Conservation (phyloP, 768 basidiomycete genomes). For the Leccinum subgranulosum region DNA sequence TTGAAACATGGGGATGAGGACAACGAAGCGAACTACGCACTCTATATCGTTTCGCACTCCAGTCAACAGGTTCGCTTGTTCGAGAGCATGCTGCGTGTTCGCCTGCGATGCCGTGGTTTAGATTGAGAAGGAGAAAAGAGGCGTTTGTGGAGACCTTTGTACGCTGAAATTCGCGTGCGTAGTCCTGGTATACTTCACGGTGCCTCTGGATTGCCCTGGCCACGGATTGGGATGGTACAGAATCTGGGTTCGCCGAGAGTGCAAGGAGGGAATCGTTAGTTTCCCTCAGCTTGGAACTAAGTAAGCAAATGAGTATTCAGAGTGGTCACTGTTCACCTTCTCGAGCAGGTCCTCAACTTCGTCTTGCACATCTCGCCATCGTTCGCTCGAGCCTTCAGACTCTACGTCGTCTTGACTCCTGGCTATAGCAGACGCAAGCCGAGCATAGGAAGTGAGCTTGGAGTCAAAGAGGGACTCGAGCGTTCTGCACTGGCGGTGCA, state of each 20-base stretch:
- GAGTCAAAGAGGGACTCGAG: conserved; percentile 90
- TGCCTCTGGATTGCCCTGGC: conserved; percentile 88
- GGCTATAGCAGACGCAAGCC: conserved; percentile 69
- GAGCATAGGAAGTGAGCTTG: conserved; percentile 88
- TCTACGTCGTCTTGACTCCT: conserved; percentile 58
- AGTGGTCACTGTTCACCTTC: conserved; percentile 55
- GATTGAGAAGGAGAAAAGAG: not conserved
- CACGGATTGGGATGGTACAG: conserved; percentile 74
- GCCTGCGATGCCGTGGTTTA: conserved; percentile 41
- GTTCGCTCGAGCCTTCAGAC: conserved; percentile 62
- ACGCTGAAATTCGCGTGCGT: conserved; percentile 76
- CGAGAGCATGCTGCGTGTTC: conserved; percentile 78
- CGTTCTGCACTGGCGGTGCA: conserved; percentile 89
- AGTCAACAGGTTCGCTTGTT: conserved; percentile 82
- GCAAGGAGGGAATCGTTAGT: conserved; percentile 76
- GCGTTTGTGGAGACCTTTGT: conserved; percentile 60
- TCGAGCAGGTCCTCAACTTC: conserved; percentile 84
- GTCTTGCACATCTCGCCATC: conserved; percentile 79
- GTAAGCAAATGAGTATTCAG: conserved; percentile 6
- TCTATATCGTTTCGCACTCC: conserved; percentile 96
- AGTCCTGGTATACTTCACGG: conserved; percentile 85
- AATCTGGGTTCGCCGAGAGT: conserved; percentile 63
- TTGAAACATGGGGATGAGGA: not conserved
- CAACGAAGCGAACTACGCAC: conserved; percentile 41
- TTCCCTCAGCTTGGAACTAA: conserved; percentile 67